These are phyloP conservation scores for Claviceps sp. DNA, from an alignment of 2,329 filamentous ascomycete species.

Conservation along the genomic window DNA sequence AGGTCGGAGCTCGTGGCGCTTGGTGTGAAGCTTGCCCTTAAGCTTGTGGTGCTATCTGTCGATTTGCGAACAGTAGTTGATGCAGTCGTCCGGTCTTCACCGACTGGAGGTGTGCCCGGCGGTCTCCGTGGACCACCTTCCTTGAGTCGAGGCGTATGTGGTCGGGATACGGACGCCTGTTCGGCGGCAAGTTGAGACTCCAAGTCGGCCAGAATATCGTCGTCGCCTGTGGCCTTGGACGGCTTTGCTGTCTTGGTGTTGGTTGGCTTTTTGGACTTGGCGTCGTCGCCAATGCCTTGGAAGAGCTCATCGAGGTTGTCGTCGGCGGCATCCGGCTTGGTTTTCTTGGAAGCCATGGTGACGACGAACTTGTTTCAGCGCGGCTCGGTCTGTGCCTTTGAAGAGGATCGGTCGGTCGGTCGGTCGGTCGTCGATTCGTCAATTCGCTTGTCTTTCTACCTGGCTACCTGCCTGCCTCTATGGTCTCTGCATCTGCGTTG, in stretches of 20 bases:
- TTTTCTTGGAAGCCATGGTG: slow-evolving; percentile 47
- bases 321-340: slow-evolving; percentile 41
- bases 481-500: not conserved
- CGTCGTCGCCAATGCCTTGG: slow-evolving; percentile 44
- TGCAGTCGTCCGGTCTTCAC: slow-evolving; percentile 47
- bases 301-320: slow-evolving; percentile 55
- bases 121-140: slow-evolving; percentile 32
- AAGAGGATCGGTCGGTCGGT: slow-evolving; percentile 8
- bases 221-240: slow-evolving; percentile 37
- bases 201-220: slow-evolving; percentile 78
- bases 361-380: slow-evolving; percentile 23
- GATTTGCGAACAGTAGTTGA: slow-evolving; percentile 46
- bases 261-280: slow-evolving; percentile 33
- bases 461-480: not conserved
- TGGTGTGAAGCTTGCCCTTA: slow-evolving; percentile 59
- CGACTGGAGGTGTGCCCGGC: slow-evolving; percentile 37
- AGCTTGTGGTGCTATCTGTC: slow-evolving; percentile 59
- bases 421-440: not conserved
- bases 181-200: slow-evolving; percentile 58
- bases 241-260: slow-evolving; percentile 29
- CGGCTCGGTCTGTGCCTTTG: slow-evolving; percentile 50
- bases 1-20: slow-evolving; percentile 50
- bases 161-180: slow-evolving; percentile 54
- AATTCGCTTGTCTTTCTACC: not conserved
- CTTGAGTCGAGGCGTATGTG: slow-evolving; percentile 67